These are phyloP conservation scores for Cunninghamia lanceolata DNA, from an alignment of 75 land plant genomes.

Conservation along the genomic window DNA sequence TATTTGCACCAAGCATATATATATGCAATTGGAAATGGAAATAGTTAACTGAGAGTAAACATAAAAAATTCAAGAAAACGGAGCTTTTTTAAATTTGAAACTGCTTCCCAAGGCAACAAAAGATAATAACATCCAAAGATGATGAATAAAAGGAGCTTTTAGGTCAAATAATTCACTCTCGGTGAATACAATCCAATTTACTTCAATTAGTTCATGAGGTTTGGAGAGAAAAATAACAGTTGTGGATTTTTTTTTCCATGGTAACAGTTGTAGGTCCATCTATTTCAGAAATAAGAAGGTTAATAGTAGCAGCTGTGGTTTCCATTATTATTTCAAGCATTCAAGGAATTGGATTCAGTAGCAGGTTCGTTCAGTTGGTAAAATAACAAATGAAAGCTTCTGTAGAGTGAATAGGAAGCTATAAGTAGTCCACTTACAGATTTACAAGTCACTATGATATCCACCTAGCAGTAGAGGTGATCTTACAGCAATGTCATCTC, in stretches of 20 bases:
- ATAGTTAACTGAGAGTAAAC: neutral
- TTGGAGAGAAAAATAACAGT: neutral
- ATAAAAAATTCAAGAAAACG: neutral
- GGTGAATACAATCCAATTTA: neutral
- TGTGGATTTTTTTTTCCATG: neutral
- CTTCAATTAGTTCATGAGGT: neutral
- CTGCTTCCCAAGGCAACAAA: neutral
- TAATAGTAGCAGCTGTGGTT: neutral
- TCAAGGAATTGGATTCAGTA: neutral
- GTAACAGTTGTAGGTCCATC: neutral
- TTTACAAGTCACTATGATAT: neutral
- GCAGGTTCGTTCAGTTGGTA: neutral
- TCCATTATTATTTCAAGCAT: neutral
- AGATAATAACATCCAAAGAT: neutral
- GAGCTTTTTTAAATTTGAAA: neutral
- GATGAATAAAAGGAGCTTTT: neutral
- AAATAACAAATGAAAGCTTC: neutral
- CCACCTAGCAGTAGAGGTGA: neutral
- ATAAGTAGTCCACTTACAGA: neutral
- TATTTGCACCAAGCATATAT: neutral
- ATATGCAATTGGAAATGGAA: neutral
- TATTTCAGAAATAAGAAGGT: neutral
- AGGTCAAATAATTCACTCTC: neutral
- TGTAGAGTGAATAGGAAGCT: neutral
- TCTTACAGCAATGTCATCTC: neutral